Base-by-base conservation (phyloP, 2,329 filamentous ascomycete species). In the Ophiocordyceps unilateralis region DNA sequence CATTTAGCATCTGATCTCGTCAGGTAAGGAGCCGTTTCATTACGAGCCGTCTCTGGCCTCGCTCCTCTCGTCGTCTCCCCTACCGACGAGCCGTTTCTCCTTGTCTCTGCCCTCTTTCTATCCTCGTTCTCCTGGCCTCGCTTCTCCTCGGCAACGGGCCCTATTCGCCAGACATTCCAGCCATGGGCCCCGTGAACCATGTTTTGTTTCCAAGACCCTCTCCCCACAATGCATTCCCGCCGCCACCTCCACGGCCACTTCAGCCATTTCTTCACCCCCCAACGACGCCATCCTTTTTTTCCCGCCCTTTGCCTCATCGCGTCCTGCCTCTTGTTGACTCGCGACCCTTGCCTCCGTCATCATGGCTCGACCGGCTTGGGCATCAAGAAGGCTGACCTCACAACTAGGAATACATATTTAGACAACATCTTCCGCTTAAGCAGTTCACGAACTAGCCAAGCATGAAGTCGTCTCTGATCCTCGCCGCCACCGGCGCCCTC, bases 381-480 rank as follows among this genome's bases (percentile, higher is more conserved):
- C 15, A 6, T 34, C 30, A 11, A 12, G 12, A 14, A 34, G 15
- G 30, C 30, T 34, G 30, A 34, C 30, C 6, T 15, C 14, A 17
- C 30, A 5, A 5, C 5, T n/a, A 34, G 30, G 4, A n/a, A n/a
- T n/a, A 34, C 30, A 34, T 26, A 26, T 34, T 34, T 34, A 34
- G 14, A 34, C 6, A n/a, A 17, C 30, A 34, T 34, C 30, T 34
- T 39, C 40, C 23, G 21, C 39, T 34, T 23, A 10, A 14, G 17
- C n/a, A 34, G 28, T 46, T 42, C 44, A 38, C 32, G 15, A 32
- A 30, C 28, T 43, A 41, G 38, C 26, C 42, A 43, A 69, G 56
- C 48, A 74, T 74, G 70, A 73, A 69, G 63, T 58, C 64, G 40
- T 68, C 69, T 41, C 46, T 66, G 44, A 57, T 66, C 49, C 56